Conservation (phyloP, 2,329 filamentous ascomycete species). For the Colletotrichum gigasporum region DNA sequence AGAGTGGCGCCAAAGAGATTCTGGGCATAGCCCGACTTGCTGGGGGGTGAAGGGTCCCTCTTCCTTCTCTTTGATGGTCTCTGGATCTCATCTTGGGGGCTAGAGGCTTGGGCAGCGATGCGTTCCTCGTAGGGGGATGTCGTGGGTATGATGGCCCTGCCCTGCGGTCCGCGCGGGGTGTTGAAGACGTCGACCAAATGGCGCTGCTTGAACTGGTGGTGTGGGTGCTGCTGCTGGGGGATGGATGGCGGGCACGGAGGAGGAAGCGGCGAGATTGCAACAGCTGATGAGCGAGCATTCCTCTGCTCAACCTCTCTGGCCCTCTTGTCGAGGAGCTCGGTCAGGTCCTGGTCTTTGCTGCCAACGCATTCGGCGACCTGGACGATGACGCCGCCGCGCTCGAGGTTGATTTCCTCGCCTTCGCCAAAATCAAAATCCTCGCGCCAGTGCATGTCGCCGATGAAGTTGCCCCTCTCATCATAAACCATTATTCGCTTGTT, state of each 20-base stretch:
- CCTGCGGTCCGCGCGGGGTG: conserved; percentile 58
- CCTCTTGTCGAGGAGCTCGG: conserved; percentile 77
- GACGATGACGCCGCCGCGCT: conserved; percentile 79
- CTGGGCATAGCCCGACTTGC: conserved; percentile 59
- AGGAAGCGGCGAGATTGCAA: conserved; percentile 36
- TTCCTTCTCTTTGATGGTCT: conserved; percentile 53
- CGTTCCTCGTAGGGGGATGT: conserved; percentile 74
- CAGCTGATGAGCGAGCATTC: conserved; percentile 44
- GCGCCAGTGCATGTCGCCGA: conserved; percentile 87
- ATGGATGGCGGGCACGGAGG: conserved; percentile 36
- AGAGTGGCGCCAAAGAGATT: conserved; percentile 60
- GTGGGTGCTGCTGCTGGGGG: conserved; percentile 37
- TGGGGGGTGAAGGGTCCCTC: conserved; percentile 47
- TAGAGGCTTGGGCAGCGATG: conserved; percentile 42
- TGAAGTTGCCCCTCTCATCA: conserved; percentile 80
- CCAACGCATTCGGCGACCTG: conserved; percentile 83
- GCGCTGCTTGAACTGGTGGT: conserved; percentile 45
- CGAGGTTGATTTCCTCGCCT: conserved; percentile 83
- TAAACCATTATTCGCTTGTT: conserved; percentile 93
- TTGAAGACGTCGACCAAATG: conserved; percentile 65
- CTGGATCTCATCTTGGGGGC: conserved; percentile 34
- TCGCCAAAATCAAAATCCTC: conserved; percentile 75
- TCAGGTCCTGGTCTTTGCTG: conserved; percentile 79
- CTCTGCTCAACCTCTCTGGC: conserved; percentile 64
- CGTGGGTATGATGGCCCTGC: conserved; percentile 60